Evolutionary conservation across 768 basidiomycete species (phyloP).

Genomic region (Basidioascus undulatus): DNA sequence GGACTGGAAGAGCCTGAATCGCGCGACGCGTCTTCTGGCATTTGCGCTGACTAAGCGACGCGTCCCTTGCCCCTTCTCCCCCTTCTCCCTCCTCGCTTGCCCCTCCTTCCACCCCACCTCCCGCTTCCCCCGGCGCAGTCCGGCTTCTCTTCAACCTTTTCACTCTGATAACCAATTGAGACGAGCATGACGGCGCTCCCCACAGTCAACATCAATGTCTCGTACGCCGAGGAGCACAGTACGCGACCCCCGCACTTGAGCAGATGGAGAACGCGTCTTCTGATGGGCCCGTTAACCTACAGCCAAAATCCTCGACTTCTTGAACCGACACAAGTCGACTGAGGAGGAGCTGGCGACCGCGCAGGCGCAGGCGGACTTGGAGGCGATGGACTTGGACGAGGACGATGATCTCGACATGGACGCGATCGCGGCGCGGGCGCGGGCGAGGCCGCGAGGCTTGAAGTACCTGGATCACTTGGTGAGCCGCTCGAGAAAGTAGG

Average conservation of each 20-base stretch:
- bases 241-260: background rate
- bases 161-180: no score
- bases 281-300: background rate
- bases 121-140: no score
- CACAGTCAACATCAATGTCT: slow-evolving; percentile 24
- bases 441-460: slow-evolving; percentile 2
- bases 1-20: no score
- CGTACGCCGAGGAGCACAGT: slow-evolving; percentile 55
- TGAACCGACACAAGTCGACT: slow-evolving; percentile 34
- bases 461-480: slow-evolving; percentile 77
- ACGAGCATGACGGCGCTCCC: slow-evolving; percentile 11
- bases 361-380: slow-evolving; percentile 40
- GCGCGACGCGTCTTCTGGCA: no score
- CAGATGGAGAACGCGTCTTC: background rate
- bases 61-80: background rate
- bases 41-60: no score
- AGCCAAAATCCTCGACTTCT: slow-evolving; percentile 48
- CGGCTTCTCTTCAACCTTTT: no score
- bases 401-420: slow-evolving; percentile 21
- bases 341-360: slow-evolving; percentile 44
- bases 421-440: slow-evolving; percentile 21
- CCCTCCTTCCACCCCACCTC: background rate
- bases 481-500: slow-evolving; percentile 17
- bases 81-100: background rate
- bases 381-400: slow-evolving; percentile 42